These are phyloP conservation scores for Epichloe aotearoae DNA, from an alignment of 2,329 filamentous ascomycete genomes.

Conservation along the genomic window DNA sequence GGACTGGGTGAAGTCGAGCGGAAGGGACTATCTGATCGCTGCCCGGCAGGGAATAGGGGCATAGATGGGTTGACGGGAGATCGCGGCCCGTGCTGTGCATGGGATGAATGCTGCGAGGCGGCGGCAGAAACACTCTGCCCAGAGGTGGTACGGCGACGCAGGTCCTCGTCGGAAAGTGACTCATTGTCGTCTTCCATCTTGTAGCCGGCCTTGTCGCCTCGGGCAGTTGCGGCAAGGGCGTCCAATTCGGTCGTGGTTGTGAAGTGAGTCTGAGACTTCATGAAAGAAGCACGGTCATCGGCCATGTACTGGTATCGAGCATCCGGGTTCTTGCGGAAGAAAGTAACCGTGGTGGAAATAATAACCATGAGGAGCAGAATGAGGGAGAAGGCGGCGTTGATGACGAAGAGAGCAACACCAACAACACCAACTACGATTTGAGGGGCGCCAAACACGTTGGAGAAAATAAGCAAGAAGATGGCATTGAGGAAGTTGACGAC, in stretches of 20 bases:
- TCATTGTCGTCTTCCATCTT: conserved; percentile 30
- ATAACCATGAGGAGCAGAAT: conserved; percentile 70
- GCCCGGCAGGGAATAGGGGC: conserved; percentile 28
- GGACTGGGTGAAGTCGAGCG: conserved; percentile 22
- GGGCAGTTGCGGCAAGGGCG: conserved; percentile 75
- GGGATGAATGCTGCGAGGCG: conserved; percentile 21
- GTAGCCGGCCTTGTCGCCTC: conserved; percentile 58
- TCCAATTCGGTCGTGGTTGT: conserved; percentile 71
- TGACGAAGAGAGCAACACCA: conserved; percentile 77
- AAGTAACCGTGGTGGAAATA: conserved; percentile 48
- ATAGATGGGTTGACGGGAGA: conserved; percentile 30
- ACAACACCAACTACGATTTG: conserved; percentile 74
- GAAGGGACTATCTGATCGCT: conserved; percentile 23
- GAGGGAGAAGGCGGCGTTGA: conserved; percentile 73
- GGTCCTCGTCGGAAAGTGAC: conserved; percentile 25
- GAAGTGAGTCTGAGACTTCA: conserved; percentile 85
- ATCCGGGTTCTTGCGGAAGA: conserved; percentile 88
- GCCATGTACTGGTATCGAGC: conserved; percentile 93
- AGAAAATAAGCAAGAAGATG: conserved; percentile 82
- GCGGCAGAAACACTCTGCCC: conserved; percentile 12
- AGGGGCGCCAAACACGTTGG: conserved; percentile 72
- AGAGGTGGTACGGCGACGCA: conserved; percentile 22
- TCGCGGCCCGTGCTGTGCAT: conserved; percentile 7
- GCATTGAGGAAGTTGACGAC: conserved; percentile 83
- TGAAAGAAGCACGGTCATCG: conserved; percentile 90